These are phyloP conservation scores for Lepiota venenata DNA, from an alignment of 768 basidiomycete genomes.

Conservation along the genomic window DNA sequence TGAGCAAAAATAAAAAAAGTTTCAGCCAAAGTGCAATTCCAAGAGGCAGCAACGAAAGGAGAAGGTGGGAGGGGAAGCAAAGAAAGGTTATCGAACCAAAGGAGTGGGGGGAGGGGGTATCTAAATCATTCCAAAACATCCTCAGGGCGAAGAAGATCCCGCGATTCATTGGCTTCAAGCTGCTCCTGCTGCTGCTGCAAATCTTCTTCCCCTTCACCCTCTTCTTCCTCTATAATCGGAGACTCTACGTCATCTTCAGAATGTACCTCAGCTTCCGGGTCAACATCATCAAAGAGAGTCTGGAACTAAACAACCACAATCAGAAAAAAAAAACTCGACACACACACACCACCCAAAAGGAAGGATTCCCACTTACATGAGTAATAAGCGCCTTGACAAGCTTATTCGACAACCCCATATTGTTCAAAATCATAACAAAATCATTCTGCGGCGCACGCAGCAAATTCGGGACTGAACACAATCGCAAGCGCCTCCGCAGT, in stretches of 20 bases:
- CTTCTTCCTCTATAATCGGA: conserved; percentile 66
- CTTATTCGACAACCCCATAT: conserved; percentile 76
- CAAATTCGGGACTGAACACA: conserved; percentile 81
- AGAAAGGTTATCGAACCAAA: too few species aligned
- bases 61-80: conserved; percentile 2
- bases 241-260: conserved; percentile 64
- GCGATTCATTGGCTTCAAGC: neutral
- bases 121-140: neutral
- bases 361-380: conserved; percentile 57
- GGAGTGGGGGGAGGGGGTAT: too few species aligned
- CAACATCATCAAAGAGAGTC: conserved; percentile 69
- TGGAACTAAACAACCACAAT: conserved; percentile 39
- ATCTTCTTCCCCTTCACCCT: conserved; percentile 44
- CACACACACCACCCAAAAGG: too few species aligned
- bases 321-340: too few species aligned
- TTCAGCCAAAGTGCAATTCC: neutral
- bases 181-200: neutral
- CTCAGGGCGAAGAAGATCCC: neutral
- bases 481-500: conserved; percentile 81
- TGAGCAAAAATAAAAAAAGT: neutral
- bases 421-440: conserved; percentile 72
- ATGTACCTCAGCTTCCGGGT: conserved; percentile 58
- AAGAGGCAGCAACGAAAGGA: neutral
- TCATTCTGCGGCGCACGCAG: conserved; percentile 76
- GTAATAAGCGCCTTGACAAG: conserved; percentile 75